Conservation (phyloP, 2,329 filamentous ascomycete genomes). For the Fonsecaea pugnacius region DNA sequence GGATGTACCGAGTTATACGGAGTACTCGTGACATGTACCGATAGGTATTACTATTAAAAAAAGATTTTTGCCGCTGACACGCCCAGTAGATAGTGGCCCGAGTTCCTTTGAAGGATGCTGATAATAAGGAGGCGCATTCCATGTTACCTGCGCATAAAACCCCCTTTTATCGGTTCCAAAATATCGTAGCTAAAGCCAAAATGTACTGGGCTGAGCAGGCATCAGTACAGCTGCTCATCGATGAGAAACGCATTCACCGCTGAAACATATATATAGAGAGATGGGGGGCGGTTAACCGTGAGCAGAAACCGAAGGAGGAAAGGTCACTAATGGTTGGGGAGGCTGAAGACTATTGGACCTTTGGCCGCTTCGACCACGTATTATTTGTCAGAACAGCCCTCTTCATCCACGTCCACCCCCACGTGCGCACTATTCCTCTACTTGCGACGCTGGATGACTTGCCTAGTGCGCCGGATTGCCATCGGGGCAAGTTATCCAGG, state of each 20-base stretch:
- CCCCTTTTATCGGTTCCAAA: neutral
- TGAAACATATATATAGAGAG: neutral
- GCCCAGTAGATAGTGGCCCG: neutral
- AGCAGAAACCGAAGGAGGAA: neutral
- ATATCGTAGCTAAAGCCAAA: neutral
- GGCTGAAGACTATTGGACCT: neutral
- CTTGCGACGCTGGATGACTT: neutral
- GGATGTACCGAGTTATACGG: neutral
- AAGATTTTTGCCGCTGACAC: neutral
- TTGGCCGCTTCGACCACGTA: neutral
- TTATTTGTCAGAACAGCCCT: neutral
- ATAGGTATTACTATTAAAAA: neutral
- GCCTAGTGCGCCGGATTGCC: neutral
- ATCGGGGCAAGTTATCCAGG: too few relatives aligned
- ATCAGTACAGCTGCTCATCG: neutral
- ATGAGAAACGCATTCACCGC: neutral
- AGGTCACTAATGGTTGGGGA: neutral
- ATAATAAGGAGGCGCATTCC: neutral
- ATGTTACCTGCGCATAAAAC: neutral
- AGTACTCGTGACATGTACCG: too few relatives aligned
- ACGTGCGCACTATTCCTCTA: neutral
- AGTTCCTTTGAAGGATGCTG: neutral
- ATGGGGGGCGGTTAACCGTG: neutral
- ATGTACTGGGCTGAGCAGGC: neutral
- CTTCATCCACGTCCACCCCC: neutral